Evolutionary conservation across 2,329 filamentous ascomycete species (phyloP).

Genomic region (Mollisiaceae sp.): DNA sequence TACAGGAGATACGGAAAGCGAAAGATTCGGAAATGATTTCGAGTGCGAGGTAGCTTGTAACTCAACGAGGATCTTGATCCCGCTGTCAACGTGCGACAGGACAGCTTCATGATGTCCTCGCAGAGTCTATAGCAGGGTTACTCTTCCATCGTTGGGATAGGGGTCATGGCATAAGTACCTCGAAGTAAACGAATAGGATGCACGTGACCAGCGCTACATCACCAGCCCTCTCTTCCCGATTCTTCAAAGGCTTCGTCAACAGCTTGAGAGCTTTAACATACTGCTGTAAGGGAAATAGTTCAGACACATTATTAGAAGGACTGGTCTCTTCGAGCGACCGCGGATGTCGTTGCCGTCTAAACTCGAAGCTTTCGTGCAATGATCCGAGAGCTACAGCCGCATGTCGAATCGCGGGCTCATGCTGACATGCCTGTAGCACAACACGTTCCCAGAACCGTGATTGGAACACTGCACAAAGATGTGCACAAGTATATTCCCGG

Average conservation of each 20-base stretch:
- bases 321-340: background rate
- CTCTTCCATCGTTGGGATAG: background rate
- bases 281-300: background rate
- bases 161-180: background rate
- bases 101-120: background rate
- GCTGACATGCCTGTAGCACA: background rate
- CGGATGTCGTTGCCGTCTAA: background rate
- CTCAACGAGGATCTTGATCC: background rate
- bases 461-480: background rate
- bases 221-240: background rate
- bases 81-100: background rate
- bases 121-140: background rate
- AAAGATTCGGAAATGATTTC: background rate
- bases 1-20: background rate
- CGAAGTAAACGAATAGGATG: slow-evolving; percentile 4
- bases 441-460: background rate
- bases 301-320: background rate
- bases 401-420: slow-evolving; percentile 8
- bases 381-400: background rate
- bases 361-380: background rate
- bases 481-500: background rate
- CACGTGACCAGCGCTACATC: background rate
- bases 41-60: background rate
- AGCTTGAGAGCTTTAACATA: background rate
- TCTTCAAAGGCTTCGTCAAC: background rate